A percentile compares a stretch with the other conserved stretches of the same genome.
These are phyloP conservation scores for Decorospora gaudefroyi DNA, from an alignment of 2,329 filamentous ascomycete genomes.

Conservation along the genomic window DNA sequence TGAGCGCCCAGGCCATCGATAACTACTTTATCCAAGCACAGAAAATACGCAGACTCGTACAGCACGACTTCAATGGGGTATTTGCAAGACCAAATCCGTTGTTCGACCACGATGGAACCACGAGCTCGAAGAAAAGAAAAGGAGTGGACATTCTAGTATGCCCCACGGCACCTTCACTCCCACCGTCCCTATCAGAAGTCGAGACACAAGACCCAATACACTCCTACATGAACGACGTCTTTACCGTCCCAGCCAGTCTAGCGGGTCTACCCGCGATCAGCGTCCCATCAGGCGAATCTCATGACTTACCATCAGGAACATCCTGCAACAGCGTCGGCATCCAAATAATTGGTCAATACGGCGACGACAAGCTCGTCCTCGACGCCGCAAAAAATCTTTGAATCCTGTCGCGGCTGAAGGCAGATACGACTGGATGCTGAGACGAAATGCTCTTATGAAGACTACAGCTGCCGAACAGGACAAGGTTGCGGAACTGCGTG, in stretches of 20 bases:
- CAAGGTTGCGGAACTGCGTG: not conserved
- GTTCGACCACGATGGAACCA: constrained; percentile 37
- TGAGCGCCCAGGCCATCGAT: constrained; percentile 88
- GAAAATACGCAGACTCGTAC: constrained; percentile 79
- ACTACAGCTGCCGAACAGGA: not conserved
- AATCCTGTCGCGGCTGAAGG: constrained; percentile 3
- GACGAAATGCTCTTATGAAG: no score
- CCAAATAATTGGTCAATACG: constrained; percentile 81
- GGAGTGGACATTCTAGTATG: constrained; percentile 85
- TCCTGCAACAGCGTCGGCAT: constrained; percentile 59
- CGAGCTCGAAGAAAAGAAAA: constrained; percentile 51
- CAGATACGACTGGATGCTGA: no score
- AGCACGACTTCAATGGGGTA: constrained; percentile 80
- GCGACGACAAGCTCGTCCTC: constrained; percentile 70
- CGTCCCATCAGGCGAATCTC: constrained; percentile 64
- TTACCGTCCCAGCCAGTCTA: constrained; percentile 92
- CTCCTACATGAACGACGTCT: constrained; percentile 89
- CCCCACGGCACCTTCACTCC: constrained; percentile 79
- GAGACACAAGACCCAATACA: constrained; percentile 63
- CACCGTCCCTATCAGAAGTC: constrained; percentile 68
- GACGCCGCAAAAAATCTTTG: constrained; percentile 56
- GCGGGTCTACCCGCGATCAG: constrained; percentile 89
- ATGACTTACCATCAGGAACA: no score
- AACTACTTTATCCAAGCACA: constrained; percentile 98
- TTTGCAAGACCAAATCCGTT: constrained; percentile 75